A percentile compares a stretch with the other conserved stretches of the same genome.
phyloP scores from a whole-genome alignment of 306 rosid species.

The Citrullus amarus region DNA sequence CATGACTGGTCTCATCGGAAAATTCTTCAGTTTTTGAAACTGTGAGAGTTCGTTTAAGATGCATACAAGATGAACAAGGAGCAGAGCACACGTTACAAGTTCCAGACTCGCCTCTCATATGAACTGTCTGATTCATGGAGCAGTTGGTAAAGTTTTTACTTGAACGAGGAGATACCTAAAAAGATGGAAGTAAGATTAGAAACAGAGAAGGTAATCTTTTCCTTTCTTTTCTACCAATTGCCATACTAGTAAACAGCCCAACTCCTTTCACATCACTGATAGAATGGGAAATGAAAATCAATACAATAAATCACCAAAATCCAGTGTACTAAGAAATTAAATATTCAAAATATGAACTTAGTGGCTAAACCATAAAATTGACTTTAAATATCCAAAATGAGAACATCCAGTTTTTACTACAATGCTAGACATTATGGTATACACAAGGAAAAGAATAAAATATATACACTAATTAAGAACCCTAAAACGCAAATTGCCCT shows the following conservation, averaged over 20 bases:
- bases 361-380: not conserved
- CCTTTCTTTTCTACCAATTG: not conserved
- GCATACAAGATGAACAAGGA: conserved; percentile 79
- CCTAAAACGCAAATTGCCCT: conserved; percentile 24
- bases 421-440: not conserved
- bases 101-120: conserved; percentile 58
- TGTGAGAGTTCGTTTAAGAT: conserved; percentile 37
- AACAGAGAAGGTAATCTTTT: not conserved
- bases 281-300: not conserved
- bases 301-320: not conserved
- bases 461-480: not conserved
- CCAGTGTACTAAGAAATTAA: not conserved
- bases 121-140: conserved; percentile 31
- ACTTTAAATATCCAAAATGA: not conserved
- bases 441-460: not conserved
- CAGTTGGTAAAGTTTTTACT: conserved; percentile 25
- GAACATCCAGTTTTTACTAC: not conserved
- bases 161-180: conserved; percentile 35
- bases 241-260: not conserved
- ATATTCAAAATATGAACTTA: not conserved
- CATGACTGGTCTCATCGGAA: conserved; percentile 55
- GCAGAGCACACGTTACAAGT: conserved; percentile 68
- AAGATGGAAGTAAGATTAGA: conserved; percentile 16
- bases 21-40: conserved; percentile 47
- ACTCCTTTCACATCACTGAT: not conserved